Evolutionary conservation across 768 basidiomycete genomes (phyloP).

Genomic region (Lentinula sp.): DNA sequence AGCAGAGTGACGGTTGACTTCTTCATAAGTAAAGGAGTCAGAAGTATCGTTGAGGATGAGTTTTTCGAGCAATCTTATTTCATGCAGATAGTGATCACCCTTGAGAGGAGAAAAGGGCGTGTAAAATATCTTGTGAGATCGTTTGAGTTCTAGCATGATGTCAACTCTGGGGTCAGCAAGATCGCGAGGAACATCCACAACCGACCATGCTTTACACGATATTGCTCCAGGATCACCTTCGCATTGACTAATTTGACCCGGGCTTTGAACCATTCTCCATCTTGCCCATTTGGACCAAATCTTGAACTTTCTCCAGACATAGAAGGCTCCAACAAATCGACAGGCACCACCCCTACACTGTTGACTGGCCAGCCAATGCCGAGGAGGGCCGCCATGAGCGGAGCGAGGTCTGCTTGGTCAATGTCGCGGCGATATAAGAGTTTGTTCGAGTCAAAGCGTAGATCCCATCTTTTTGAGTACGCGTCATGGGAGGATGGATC

Average conservation of each 20-base stretch:
- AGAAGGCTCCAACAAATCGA: not conserved
- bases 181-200: not conserved
- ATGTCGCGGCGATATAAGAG: constrained; percentile 51
- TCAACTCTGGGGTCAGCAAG: not conserved
- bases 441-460: constrained; percentile 17
- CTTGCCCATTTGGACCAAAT: not conserved
- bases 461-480: constrained; percentile 60
- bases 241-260: not conserved
- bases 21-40: constrained; percentile 15
- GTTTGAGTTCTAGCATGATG: constrained; percentile 49
- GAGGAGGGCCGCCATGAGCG: constrained; percentile 70
- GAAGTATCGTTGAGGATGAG: constrained; percentile 38
- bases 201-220: constrained; percentile 69
- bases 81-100: constrained; percentile 23
- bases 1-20: constrained; percentile 41
- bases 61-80: constrained; percentile 35
- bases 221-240: constrained; percentile 70
- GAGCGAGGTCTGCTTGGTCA: constrained; percentile 78
- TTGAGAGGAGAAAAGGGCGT: constrained; percentile 41
- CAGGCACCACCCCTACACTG: constrained; percentile 76
- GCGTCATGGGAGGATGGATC: constrained; percentile 58
- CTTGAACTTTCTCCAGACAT: not conserved
- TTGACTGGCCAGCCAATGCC: constrained; percentile 77
- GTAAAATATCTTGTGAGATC: constrained; percentile 51
- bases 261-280: not conserved